Evolutionary conservation across 2,329 filamentous ascomycete species (phyloP).

Genomic region (Beauveria varroae): DNA sequence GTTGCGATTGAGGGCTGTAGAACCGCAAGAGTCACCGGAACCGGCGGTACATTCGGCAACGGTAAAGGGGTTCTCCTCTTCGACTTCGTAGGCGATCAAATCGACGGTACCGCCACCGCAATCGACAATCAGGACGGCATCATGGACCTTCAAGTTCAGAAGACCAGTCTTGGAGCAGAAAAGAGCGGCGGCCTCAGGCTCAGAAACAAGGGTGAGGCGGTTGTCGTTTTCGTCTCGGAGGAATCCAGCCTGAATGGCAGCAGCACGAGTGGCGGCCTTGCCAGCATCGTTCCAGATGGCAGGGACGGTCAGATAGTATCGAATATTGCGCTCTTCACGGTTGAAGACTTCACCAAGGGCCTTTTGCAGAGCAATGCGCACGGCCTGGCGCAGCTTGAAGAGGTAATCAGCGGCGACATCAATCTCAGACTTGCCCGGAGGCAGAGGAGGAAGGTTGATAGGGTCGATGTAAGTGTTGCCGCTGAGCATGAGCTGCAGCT

Average conservation of each 20-base stretch:
- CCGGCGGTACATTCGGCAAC: slow-evolving; percentile 96
- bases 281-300: slow-evolving; percentile 99
- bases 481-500: slow-evolving; percentile 96
- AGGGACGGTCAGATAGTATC: slow-evolving; percentile 96
- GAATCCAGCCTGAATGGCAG: slow-evolving; percentile 95
- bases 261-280: slow-evolving; percentile 91
- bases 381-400: slow-evolving; percentile 94
- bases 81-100: slow-evolving; percentile 97
- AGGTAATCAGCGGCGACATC: slow-evolving; percentile 99
- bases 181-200: slow-evolving; percentile 92
- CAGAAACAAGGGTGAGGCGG: slow-evolving; percentile 85
- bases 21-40: slow-evolving; percentile 94
- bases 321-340: slow-evolving; percentile 93
- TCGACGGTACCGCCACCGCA: slow-evolving; percentile 98
- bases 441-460: slow-evolving; percentile 95
- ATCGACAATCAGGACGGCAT: slow-evolving; percentile 96
- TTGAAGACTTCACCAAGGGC: slow-evolving; percentile 96
- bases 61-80: slow-evolving; percentile 94
- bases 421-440: slow-evolving; percentile 96
- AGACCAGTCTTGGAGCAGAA: slow-evolving; percentile 97
- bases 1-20: slow-evolving; percentile 95
- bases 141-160: slow-evolving; percentile 93
- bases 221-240: slow-evolving; percentile 97
- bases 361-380: slow-evolving; percentile 93
- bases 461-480: slow-evolving; percentile 99